These are phyloP conservation scores for Kernera saxatilis DNA, from an alignment of 345 rosid species.

Conservation along the genomic window DNA sequence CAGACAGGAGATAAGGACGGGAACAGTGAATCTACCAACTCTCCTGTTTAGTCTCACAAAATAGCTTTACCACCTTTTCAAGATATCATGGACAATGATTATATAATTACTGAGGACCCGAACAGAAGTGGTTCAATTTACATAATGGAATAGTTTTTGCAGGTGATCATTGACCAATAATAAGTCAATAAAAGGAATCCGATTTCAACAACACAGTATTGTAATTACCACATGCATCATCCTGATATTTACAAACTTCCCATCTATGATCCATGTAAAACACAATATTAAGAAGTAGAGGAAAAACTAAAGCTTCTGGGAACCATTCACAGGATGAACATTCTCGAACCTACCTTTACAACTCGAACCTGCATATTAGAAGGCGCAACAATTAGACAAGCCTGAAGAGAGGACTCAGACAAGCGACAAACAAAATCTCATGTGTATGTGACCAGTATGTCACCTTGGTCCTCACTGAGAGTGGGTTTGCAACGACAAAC, in stretches of 20 bases:
- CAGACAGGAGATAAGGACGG: background rate
- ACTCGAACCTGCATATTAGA: constrained; percentile 70
- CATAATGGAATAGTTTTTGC: background rate
- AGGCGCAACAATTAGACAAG: constrained; percentile 7
- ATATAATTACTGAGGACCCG: background rate
- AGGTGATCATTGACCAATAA: background rate
- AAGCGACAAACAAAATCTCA: background rate
- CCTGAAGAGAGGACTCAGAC: background rate
- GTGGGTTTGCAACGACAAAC: constrained; percentile 85
- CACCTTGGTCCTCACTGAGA: constrained; percentile 93
- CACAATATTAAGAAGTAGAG: background rate
- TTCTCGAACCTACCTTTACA: constrained; percentile 58
- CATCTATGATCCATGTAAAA: background rate
- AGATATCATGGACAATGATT: background rate
- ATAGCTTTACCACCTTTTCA: background rate
- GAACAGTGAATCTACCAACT: background rate
- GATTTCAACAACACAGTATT: background rate
- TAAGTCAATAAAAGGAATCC: background rate
- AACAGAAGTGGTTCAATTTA: background rate
- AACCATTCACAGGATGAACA: background rate
- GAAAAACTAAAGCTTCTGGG: background rate
- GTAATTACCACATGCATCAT: background rate
- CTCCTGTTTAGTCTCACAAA: background rate
- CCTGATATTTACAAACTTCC: background rate
- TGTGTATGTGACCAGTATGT: background rate